Percentiles rank a stretch among this genome's conserved stretches.
Evolutionary conservation across 257 asterid species (phyloP).

Genomic region (Cynanchum wilfordii): DNA sequence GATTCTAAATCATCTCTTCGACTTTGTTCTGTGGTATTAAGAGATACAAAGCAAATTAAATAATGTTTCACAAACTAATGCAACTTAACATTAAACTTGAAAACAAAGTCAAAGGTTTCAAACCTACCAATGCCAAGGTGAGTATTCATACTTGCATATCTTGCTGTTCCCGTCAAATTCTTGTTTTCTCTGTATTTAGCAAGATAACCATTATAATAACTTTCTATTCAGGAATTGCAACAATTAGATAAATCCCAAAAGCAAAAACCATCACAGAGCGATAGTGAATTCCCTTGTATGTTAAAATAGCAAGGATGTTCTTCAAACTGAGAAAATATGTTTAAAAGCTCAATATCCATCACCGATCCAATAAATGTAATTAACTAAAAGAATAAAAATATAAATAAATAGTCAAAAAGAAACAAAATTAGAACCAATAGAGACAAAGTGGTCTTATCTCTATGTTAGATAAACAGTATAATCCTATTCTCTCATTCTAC

Average conservation of each 20-base stretch:
- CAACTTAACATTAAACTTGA: constrained; percentile 6
- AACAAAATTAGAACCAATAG: background rate
- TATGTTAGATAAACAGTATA: background rate
- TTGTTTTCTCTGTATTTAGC: constrained; percentile 67
- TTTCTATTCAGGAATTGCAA: background rate
- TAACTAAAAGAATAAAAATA: background rate
- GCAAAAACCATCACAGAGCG: background rate
- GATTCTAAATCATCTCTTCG: constrained; percentile 96
- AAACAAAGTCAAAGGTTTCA: constrained; percentile 2
- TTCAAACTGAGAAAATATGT: background rate
- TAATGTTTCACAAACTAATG: background rate
- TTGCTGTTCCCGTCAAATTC: constrained; percentile 85
- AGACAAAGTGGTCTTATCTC: background rate
- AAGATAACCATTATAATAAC: background rate
- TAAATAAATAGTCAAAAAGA: background rate
- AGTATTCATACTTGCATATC: constrained; percentile 94
- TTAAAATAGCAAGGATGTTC: background rate
- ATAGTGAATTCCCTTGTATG: background rate
- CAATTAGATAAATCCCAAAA: background rate
- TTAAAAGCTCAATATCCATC: background rate
- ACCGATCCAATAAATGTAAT: background rate
- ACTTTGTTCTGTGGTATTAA: constrained; percentile 66
- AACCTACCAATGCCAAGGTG: constrained; percentile 86
- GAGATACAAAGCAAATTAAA: constrained; percentile 23
- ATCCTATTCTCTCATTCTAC: background rate